A percentile compares a stretch with the other conserved stretches of the same genome.
Conservation (phyloP, 2,329 filamentous ascomycete species). For the Penicillium frequentans region DNA sequence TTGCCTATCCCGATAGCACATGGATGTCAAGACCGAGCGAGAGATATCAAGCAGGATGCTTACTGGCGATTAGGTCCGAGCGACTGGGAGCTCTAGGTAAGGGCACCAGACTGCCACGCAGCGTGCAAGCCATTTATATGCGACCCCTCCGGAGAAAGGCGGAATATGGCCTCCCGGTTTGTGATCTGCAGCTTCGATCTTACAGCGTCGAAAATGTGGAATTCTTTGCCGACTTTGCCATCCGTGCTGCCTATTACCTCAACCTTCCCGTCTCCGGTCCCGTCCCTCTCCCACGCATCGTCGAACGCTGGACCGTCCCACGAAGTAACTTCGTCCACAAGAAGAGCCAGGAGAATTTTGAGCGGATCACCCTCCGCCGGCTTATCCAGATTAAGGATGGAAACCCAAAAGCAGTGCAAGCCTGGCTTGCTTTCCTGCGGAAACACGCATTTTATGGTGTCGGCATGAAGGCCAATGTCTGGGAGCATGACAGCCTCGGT, state of each 20-base stretch:
- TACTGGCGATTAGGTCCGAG: slow-evolving; percentile 30
- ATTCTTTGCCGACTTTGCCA: slow-evolving; percentile 90
- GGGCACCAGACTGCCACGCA: slow-evolving; percentile 66
- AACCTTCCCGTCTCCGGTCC: slow-evolving; percentile 83
- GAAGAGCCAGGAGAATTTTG: slow-evolving; percentile 97
- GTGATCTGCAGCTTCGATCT: slow-evolving; percentile 89
- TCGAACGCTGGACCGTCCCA: slow-evolving; percentile 92
- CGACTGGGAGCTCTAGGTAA: slow-evolving; percentile 35
- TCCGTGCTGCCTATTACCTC: slow-evolving; percentile 93
- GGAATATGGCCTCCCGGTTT: slow-evolving; percentile 76
- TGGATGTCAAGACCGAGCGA: not conserved
- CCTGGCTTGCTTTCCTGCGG: slow-evolving; percentile 89
- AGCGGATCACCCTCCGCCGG: slow-evolving; percentile 80
- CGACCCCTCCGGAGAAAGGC: slow-evolving; percentile 75
- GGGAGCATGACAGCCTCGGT: slow-evolving; percentile 78
- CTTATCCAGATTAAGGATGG: slow-evolving; percentile 93
- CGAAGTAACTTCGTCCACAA: slow-evolving; percentile 90
- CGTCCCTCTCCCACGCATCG: slow-evolving; percentile 79
- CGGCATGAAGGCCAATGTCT: slow-evolving; percentile 98
- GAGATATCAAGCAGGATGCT: slow-evolving; percentile 1
- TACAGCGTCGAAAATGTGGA: slow-evolving; percentile 88
- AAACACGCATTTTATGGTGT: slow-evolving; percentile 95
- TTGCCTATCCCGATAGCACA: not conserved
- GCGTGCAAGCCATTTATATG: slow-evolving; percentile 82
- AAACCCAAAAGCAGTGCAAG: slow-evolving; percentile 79